These are phyloP conservation scores for Cytospora schulzeri DNA, from an alignment of 2,329 filamentous ascomycete genomes.

Conservation along the genomic window DNA sequence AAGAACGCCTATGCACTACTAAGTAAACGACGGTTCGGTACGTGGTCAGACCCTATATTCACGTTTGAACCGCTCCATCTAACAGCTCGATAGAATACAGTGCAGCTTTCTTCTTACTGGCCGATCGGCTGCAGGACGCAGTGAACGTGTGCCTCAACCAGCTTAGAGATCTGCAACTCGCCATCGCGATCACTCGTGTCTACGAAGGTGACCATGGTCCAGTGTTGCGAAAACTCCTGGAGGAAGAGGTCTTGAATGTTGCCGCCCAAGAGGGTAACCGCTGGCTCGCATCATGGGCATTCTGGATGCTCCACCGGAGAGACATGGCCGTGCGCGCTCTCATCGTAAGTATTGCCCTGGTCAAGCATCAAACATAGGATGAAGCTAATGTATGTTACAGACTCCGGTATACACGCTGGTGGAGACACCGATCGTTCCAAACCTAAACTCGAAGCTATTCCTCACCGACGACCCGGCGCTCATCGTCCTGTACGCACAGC, in stretches of 20 bases:
- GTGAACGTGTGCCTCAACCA: constrained; percentile 86
- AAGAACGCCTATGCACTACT: constrained; percentile 97
- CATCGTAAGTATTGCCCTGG: constrained; percentile 58
- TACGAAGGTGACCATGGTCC: constrained; percentile 84
- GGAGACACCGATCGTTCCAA: constrained; percentile 67
- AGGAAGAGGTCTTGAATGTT: constrained; percentile 75
- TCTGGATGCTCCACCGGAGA: constrained; percentile 82
- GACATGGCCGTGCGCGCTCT: constrained; percentile 84
- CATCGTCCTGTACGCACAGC: constrained; percentile 82
- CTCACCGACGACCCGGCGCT: constrained; percentile 89
- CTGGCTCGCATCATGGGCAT: constrained; percentile 95
- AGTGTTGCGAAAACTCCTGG: constrained; percentile 71
- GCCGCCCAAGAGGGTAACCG: constrained; percentile 83
- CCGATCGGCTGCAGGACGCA: constrained; percentile 81
- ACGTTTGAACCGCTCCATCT: constrained; percentile 27
- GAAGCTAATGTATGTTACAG: constrained; percentile 44
- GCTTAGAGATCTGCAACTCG: constrained; percentile 84
- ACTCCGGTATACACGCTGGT: constrained; percentile 77
- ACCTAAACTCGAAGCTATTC: constrained; percentile 75
- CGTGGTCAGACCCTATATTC: constrained; percentile 31
- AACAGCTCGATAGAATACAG: constrained; percentile 75
- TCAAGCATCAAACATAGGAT: not conserved
- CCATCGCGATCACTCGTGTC: constrained; percentile 82
- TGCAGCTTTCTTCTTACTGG: constrained; percentile 92
- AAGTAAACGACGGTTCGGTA: constrained; percentile 84